Evolutionary conservation across 495 filamentous ascomycete genomes (phyloP).

Genomic region (Hypoxylon fuscum): DNA sequence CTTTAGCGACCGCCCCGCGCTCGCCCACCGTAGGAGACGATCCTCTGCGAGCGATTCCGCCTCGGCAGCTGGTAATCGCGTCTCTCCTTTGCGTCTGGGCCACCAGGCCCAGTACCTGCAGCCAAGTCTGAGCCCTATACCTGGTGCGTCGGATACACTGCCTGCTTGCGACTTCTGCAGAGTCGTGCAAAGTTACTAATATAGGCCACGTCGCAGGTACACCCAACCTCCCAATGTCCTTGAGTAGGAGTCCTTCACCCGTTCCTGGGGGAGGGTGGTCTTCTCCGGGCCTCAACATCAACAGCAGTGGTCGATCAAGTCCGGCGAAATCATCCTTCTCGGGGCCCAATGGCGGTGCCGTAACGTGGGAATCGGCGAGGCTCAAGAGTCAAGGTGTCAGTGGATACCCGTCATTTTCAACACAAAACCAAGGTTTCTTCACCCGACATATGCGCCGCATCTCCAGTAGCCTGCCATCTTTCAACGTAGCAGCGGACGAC

Average conservation of each 20-base stretch:
- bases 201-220: conserved; percentile 47
- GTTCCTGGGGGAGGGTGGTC: conserved; percentile 85
- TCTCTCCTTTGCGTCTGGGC: conserved; percentile 45
- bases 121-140: conserved; percentile 51
- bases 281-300: conserved; percentile 78
- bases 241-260: conserved; percentile 86
- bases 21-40: conserved; percentile 53
- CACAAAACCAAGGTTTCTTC: conserved; percentile 82
- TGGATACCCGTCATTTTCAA: conserved; percentile 83
- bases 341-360: conserved; percentile 61
- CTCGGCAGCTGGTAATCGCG: conserved; percentile 42
- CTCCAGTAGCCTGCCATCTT: conserved; percentile 77
- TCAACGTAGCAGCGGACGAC: conserved; percentile 54
- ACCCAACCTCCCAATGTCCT: conserved; percentile 70
- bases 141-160: conserved; percentile 45
- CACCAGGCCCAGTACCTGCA: conserved; percentile 51
- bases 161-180: conserved; percentile 16
- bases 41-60: conserved; percentile 48
- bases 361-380: conserved; percentile 87
- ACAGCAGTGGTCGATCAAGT: conserved; percentile 72
- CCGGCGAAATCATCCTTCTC: conserved; percentile 61
- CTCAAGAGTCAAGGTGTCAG: conserved; percentile 71
- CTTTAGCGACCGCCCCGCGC: conserved; percentile 51
- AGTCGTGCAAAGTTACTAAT: conserved; percentile 19
- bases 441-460: conserved; percentile 77